These are phyloP conservation scores for Sphaerulina vaccinii DNA, from an alignment of 2,329 filamentous ascomycete genomes.

Conservation along the genomic window DNA sequence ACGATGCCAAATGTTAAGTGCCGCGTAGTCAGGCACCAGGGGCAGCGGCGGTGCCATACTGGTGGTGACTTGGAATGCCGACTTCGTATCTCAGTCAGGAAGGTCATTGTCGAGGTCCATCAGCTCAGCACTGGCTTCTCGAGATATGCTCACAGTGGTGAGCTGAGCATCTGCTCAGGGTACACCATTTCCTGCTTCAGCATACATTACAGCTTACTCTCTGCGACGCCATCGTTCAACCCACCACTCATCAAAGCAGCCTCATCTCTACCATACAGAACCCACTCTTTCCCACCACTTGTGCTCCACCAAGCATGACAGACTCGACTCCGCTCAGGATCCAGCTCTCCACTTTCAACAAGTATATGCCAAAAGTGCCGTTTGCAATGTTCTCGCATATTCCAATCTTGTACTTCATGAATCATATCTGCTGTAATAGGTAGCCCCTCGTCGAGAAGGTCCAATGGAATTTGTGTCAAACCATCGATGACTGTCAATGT, in stretches of 20 bases:
- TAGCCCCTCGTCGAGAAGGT: constrained; percentile 77
- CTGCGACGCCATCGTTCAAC: constrained; percentile 6
- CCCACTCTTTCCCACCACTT: constrained; percentile 57
- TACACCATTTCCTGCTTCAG: too few relatives aligned
- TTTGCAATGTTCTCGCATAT: constrained; percentile 64
- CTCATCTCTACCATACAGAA: constrained; percentile 49
- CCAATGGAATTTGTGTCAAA: constrained; percentile 69
- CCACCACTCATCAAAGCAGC: constrained; percentile 55
- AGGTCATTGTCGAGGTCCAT: background rate
- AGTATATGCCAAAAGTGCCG: constrained; percentile 77
- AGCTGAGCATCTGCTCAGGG: background rate
- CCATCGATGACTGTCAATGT: constrained; percentile 76
- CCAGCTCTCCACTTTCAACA: constrained; percentile 74
- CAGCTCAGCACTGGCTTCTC: background rate
- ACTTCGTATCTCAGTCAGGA: too few relatives aligned
- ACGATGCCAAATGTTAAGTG: constrained; percentile 1
- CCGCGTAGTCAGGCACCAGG: background rate
- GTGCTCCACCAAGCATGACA: constrained; percentile 86
- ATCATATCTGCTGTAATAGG: constrained; percentile 67
- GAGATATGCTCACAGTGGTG: background rate
- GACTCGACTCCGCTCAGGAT: constrained; percentile 75
- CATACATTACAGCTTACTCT: constrained; percentile 20
- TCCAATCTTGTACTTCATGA: constrained; percentile 60
- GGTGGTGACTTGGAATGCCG: background rate
- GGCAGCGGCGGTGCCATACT: constrained; percentile 5